Base-by-base conservation (phyloP, 768 basidiomycete genomes). In the Suillus paluster region DNA sequence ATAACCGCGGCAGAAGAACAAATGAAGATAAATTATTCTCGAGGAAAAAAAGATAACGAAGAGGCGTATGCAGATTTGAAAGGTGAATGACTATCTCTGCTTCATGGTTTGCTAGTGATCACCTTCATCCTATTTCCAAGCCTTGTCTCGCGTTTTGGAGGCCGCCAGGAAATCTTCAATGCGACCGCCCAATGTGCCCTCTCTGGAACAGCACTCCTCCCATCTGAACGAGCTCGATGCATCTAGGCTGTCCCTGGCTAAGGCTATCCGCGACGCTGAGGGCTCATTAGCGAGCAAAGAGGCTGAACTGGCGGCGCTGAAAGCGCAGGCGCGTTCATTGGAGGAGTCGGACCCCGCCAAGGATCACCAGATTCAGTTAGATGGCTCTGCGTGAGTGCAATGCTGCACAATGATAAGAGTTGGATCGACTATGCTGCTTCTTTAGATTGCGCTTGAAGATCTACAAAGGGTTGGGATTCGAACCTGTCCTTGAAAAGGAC, bases 191-290 rank as follows among this genome's bases (percentile, higher is more conserved):
- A 84, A 85, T 38, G 86, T 92, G n/a, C 87, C 88, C 12, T 88
- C 90, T 19, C 82, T 83, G 27, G 83, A 86, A 62, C 81, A 83
- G 3, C 90, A 93, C 67, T 78, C 81, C 2, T 76, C 82, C 5
- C 79, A 78, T 17, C 72, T 93, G 50, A 89, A 91, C 65, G 83
- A 87, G 56, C 81, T 91, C 1, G 91, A 93, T 63, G 79, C 72
- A 42, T 82, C 81, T 7, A 83, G 85, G 36, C 72, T 92, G 50
- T 85, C 88, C 17, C 80, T 92, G 17, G 86, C 82, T 25, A 94
- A 94, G 68, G 84, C 88, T 6, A 89, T 92, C 64, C 87, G 88
- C 56, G 91, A 92, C 65, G 80, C 83, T 2, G 90, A 94, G 75
- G 81, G 84, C 44, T 72, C 84, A 50, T 72, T 90, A 7, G 85